These are phyloP conservation scores for Pythium plurisporium DNA, from an alignment of 352 stramenopile species.

Conservation along the genomic window DNA sequence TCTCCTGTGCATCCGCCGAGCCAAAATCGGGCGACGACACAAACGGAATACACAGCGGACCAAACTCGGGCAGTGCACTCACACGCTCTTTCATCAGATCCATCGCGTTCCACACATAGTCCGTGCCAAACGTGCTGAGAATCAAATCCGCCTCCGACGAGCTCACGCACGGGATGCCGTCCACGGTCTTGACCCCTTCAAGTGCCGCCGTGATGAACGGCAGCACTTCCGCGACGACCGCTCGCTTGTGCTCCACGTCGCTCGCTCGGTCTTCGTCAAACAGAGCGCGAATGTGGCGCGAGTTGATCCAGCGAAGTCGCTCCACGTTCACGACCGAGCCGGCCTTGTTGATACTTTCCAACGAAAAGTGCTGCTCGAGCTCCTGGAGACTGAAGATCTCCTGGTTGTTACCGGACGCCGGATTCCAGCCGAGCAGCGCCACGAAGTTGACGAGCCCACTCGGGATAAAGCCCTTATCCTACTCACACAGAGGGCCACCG, in stretches of 20 bases:
- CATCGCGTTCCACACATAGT: slow-evolving; percentile 75
- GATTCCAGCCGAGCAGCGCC: slow-evolving; percentile 97
- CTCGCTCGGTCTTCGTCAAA: slow-evolving; percentile 49
- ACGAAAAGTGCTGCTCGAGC: slow-evolving; percentile 80
- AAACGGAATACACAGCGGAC: slow-evolving; percentile 69
- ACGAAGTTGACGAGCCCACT: slow-evolving; percentile 98
- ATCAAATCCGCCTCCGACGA: slow-evolving; percentile 30
- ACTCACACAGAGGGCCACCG: too few species aligned
- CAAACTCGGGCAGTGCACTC: slow-evolving; percentile 73
- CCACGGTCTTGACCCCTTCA: slow-evolving; percentile 24
- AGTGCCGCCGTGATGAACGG: slow-evolving; percentile 56
- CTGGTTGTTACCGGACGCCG: slow-evolving; percentile 92
- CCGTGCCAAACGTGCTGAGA: slow-evolving; percentile 45
- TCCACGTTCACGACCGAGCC: slow-evolving; percentile 86
- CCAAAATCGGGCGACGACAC: slow-evolving; percentile 55
- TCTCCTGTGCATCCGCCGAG: slow-evolving; percentile 41
- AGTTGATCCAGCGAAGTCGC: slow-evolving; percentile 87
- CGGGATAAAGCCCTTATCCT: slow-evolving; percentile 94
- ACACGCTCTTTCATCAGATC: slow-evolving; percentile 87
- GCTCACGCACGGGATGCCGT: slow-evolving; percentile 14
- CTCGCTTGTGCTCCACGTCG: slow-evolving; percentile 32
- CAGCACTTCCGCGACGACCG: slow-evolving; percentile 58
- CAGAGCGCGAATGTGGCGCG: slow-evolving; percentile 73
- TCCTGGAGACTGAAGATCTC: slow-evolving; percentile 96
- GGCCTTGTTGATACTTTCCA: slow-evolving; percentile 86